Percentiles rank a stretch among this genome's conserved stretches.
Conservation (phyloP, 1,284 basidiomycete genomes). For the Tetrapyrgos nigripes region DNA sequence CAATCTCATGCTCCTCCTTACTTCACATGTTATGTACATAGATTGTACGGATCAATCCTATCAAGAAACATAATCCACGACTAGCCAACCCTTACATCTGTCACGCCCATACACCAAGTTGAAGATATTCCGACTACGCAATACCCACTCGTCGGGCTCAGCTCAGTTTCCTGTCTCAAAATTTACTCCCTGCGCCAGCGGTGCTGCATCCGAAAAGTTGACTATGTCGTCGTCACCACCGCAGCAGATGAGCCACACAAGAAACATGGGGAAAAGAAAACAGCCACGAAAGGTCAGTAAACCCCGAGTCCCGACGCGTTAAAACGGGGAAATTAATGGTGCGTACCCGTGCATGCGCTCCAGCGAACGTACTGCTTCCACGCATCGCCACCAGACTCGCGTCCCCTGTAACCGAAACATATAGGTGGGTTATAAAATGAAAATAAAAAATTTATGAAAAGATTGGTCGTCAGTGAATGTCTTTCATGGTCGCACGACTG, state of each 20-base stretch:
- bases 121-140: no score
- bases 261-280: background rate
- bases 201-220: conserved; percentile 90
- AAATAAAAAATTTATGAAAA: conserved; percentile 1
- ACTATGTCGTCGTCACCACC: conserved; percentile 45
- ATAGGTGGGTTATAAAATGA: conserved; percentile 15
- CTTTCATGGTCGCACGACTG: conserved; percentile 6
- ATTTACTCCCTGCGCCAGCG: conserved; percentile 90
- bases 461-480: no score
- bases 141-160: background rate
- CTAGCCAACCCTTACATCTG: conserved; percentile 14
- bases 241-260: background rate
- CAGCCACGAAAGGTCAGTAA: background rate
- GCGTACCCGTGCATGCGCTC: conserved; percentile 82
- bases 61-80: conserved; percentile 16
- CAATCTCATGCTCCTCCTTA: background rate
- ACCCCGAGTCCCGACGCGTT: background rate
- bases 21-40: background rate
- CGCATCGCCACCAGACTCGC: conserved; percentile 94
- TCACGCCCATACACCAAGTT: conserved; percentile 1
- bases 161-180: conserved; percentile 48
- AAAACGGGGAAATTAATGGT: conserved; percentile 12
- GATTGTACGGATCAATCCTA: conserved; percentile 15
- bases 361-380: conserved; percentile 95
- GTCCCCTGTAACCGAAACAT: conserved; percentile 83